phyloP scores from a whole-genome alignment of 2,329 filamentous ascomycete genomes.

The Cadophora sp. region DNA sequence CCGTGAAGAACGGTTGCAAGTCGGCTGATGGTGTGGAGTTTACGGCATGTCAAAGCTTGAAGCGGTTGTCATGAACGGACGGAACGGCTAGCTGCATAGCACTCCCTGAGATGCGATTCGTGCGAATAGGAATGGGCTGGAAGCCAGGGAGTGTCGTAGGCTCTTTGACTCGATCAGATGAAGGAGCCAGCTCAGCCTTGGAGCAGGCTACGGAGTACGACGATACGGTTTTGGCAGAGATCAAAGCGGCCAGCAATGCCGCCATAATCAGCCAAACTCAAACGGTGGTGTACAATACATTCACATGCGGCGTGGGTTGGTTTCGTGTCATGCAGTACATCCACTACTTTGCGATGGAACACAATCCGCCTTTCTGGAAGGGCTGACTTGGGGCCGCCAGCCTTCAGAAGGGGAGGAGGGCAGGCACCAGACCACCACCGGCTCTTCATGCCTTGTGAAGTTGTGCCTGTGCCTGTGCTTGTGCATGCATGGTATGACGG shows the following conservation, averaged over 20 bases:
- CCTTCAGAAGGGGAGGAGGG: background rate
- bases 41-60: constrained; percentile 11
- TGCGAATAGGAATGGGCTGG: background rate
- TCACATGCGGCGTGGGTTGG: background rate
- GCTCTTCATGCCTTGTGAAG: background rate
- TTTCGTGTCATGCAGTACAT: background rate
- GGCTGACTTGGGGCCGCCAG: background rate
- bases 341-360: constrained; percentile 1
- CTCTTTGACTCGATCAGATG: constrained; percentile 7
- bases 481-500: background rate
- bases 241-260: constrained; percentile 8
- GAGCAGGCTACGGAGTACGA: background rate
- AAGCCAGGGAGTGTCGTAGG: background rate
- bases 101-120: background rate
- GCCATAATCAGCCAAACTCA: constrained; percentile 2
- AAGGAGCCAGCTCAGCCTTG: background rate
- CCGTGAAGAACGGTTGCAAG: background rate
- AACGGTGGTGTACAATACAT: background rate
- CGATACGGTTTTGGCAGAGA: background rate
- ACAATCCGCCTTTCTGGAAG: constrained; percentile 1
- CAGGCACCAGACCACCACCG: background rate
- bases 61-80: constrained; percentile 9
- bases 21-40: background rate
- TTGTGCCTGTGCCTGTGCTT: background rate
- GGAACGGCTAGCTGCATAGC: constrained; percentile 10